These are phyloP conservation scores for Monosporozyma aquatica DNA, from an alignment of 805 yeast species.

Conservation along the genomic window DNA sequence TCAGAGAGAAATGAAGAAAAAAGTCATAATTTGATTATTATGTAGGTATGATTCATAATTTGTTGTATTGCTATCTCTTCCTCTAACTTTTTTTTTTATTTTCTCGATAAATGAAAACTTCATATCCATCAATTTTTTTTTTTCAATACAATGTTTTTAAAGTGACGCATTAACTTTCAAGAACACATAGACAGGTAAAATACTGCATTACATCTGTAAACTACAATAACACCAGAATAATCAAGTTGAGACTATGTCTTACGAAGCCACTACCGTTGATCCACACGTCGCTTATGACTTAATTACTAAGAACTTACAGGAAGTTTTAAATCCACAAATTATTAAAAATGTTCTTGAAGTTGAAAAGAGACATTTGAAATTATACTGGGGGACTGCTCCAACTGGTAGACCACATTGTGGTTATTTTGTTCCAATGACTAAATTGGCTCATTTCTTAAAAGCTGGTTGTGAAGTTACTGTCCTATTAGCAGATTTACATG, in stretches of 20 bases:
- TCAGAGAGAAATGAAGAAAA: no score
- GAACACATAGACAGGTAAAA: no score
- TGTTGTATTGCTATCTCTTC: background rate
- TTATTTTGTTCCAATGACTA: constrained; percentile 95
- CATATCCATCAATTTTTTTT: no score
- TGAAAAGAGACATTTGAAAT: constrained; percentile 69
- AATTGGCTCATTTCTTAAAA: constrained; percentile 84
- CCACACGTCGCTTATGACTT: constrained; percentile 61
- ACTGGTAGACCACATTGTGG: constrained; percentile 99
- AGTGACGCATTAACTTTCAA: no score
- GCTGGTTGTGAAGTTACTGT: constrained; percentile 96
- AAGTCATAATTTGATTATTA: no score
- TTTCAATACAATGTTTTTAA: no score
- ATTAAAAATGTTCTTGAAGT: constrained; percentile 75
- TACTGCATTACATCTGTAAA: no score
- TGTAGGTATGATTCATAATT: no score
- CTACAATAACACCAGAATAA: no score
- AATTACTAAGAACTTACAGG: constrained; percentile 83
- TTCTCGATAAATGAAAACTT: background rate
- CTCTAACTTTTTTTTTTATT: background rate
- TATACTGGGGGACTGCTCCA: constrained; percentile 99
- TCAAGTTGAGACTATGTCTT: constrained; percentile 2
- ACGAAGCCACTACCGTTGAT: constrained; percentile 24
- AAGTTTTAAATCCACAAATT: constrained; percentile 79
- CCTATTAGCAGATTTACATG: constrained; percentile 90